Conservation (phyloP, 371 early-diverging fungal species). For the Mucor mucedo region DNA sequence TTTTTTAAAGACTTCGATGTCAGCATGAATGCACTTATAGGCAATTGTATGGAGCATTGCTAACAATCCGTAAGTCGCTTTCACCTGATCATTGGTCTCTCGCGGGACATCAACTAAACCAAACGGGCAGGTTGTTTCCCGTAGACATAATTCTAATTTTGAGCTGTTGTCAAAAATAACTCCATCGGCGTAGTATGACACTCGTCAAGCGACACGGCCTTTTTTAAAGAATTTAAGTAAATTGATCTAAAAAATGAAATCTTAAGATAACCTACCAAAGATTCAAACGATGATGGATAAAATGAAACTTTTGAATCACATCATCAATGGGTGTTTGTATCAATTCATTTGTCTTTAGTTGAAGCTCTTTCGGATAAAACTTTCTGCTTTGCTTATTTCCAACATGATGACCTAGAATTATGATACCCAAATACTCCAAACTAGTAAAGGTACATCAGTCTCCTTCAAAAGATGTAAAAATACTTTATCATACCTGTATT, state of each 20-base stretch:
- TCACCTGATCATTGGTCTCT: no score
- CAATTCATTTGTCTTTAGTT: constrained; percentile 6
- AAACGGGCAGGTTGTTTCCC: no score
- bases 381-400: constrained; percentile 16
- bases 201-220: no score
- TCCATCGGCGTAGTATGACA: background rate
- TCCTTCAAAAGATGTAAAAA: constrained; percentile 12
- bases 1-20: no score
- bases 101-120: no score
- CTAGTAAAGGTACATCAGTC: constrained; percentile 15
- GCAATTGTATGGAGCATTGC: no score
- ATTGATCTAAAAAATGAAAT: no score
- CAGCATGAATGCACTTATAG: no score
- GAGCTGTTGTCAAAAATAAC: background rate
- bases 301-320: constrained; percentile 11
- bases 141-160: background rate
- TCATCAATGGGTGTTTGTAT: constrained; percentile 8
- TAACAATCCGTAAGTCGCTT: no score
- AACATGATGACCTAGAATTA: constrained; percentile 10
- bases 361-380: constrained; percentile 13
- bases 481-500: constrained; percentile 12
- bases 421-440: constrained; percentile 15
- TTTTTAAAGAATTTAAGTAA: background rate
- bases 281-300: constrained; percentile 5
- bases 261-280: no score